Conservation (phyloP, 2,329 filamentous ascomycete species). For the Pyrenochaeta sp. region DNA sequence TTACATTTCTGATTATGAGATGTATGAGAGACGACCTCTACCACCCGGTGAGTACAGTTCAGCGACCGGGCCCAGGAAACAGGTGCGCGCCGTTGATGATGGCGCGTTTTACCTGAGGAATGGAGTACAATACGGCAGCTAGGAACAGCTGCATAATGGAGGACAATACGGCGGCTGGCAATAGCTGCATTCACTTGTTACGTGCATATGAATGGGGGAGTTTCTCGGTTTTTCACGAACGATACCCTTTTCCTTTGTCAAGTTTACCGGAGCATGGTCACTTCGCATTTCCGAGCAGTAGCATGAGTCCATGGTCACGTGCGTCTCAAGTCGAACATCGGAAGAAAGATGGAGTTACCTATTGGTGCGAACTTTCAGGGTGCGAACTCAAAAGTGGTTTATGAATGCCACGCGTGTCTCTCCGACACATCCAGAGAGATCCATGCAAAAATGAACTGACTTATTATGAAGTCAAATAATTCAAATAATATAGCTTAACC, state of each 20-base stretch:
- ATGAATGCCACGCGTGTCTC: too few relatives aligned
- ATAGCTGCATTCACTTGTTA: slow-evolving; percentile 15
- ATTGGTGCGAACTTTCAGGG: too few relatives aligned
- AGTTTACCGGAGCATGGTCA: too few relatives aligned
- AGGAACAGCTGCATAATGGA: slow-evolving; percentile 17
- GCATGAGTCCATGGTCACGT: too few relatives aligned
- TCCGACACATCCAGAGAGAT: too few relatives aligned
- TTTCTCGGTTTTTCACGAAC: slow-evolving; percentile 23
- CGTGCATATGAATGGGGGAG: slow-evolving; percentile 13
- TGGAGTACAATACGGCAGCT: slow-evolving; percentile 19
- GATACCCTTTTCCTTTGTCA: slow-evolving; percentile 40
- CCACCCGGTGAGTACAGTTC: slow-evolving; percentile 18
- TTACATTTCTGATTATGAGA: slow-evolving; percentile 18
- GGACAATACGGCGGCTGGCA: slow-evolving; percentile 21
- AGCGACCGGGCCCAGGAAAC: slow-evolving; percentile 11
- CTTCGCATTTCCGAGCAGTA: too few relatives aligned
- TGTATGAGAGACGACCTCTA: slow-evolving; percentile 16
- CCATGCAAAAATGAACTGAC: too few relatives aligned
- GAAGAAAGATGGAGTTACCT: too few relatives aligned
- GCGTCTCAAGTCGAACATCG: too few relatives aligned
- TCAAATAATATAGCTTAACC: too few relatives aligned
- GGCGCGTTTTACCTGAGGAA: slow-evolving; percentile 15
- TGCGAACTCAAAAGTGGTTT: too few relatives aligned
- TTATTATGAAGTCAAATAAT: too few relatives aligned
- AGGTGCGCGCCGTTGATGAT: slow-evolving; percentile 15